Base-by-base conservation (phyloP, 2,329 filamentous ascomycete genomes). In the Penicillium sp. region DNA sequence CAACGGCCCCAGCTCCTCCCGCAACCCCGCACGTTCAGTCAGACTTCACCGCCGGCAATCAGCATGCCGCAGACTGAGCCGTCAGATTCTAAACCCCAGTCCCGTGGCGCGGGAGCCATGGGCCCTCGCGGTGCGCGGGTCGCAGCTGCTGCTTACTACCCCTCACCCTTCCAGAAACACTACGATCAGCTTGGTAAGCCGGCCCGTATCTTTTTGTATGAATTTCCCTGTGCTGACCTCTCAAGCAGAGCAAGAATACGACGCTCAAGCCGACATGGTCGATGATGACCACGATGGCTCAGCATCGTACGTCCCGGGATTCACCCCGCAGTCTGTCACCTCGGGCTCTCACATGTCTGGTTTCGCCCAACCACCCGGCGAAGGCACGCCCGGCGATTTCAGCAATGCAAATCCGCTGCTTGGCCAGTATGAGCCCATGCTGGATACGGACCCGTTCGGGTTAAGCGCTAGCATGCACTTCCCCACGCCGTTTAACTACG, bases 401-500 rank as follows among this genome's bases (percentile, higher is more conserved):
- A 74, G 75, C 48, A 71, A 71, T 48, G 73, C 75, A 66, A 81
- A 77, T 58, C 75, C 78, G 50, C 77, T 85, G 35, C 82, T 88
- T 66, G 84, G 87, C 61, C 81, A 84, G 13, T 96, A 90, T 69
- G 92, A 97, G 67, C 89, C 91, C 16, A 90, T 91, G 76, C 79
- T 96, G 45, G 92, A 97, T 70, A 90, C 91, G 73, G 92, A 97
- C 73, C 93, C 93, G 0, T 97, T 97, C 67, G 92, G 92, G 11
- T 79, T 97, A 48, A 93, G 89, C 55, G 92, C 92, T 34, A 96
- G 90, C 75, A 96, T 96, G 93, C 90, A 93, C 61, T 96, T 96
- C 67, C 91, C 91, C 10, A 89, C 88, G 2, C 88, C 90, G 52
- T 94, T 92, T 73, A 75, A 74, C 55, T 78, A 76, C 58, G 69